Percentiles rank a stretch among this genome's conserved stretches.
phyloP scores from a whole-genome alignment of 305 asterid genomes.

The Vinca major region DNA sequence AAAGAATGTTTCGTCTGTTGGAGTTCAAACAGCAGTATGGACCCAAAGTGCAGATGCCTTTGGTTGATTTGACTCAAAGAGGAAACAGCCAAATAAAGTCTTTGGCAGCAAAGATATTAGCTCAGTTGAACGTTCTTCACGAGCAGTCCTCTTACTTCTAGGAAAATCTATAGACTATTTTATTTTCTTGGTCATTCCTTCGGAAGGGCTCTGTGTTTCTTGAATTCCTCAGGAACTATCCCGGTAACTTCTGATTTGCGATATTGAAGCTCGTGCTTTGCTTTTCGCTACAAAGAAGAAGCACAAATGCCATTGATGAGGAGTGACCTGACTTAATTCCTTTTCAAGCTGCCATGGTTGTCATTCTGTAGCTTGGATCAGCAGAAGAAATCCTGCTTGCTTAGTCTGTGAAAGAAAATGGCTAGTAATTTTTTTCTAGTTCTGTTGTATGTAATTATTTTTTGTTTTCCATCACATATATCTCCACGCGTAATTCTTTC shows the following conservation, averaged over 20 bases:
- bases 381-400: background rate
- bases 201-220: too few species aligned
- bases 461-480: too few species aligned
- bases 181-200: background rate
- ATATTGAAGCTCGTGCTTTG: background rate
- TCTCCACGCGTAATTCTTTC: too few species aligned
- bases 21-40: constrained; percentile 50
- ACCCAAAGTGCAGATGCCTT: constrained; percentile 28
- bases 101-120: constrained; percentile 54
- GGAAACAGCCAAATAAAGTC: constrained; percentile 37
- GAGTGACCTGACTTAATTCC: background rate
- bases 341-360: constrained; percentile 2
- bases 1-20: constrained; percentile 42
- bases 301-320: too few species aligned
- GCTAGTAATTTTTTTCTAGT: too few species aligned
- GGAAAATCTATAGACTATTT: background rate
- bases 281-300: background rate
- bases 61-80: constrained; percentile 57
- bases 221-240: too few species aligned
- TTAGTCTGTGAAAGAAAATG: background rate
- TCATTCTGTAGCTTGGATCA: background rate
- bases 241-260: too few species aligned
- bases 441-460: too few species aligned
- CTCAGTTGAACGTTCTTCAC: constrained; percentile 48
- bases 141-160: constrained; percentile 46